These are phyloP conservation scores for Metarhizium robertsii DNA, from an alignment of 2,329 filamentous ascomycete genomes.

Conservation along the genomic window DNA sequence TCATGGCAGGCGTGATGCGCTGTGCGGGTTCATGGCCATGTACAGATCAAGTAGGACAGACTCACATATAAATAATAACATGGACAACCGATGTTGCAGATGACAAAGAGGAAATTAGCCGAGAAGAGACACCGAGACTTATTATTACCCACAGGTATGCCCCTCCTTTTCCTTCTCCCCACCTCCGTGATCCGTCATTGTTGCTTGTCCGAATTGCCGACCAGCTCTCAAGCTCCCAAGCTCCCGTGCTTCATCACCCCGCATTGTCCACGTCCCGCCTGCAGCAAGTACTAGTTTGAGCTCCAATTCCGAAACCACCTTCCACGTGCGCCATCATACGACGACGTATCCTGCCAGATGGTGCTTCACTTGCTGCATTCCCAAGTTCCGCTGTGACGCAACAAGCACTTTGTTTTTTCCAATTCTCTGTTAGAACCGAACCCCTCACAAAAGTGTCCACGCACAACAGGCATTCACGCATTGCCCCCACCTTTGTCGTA, in stretches of 20 bases:
- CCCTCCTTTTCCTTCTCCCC: too few species aligned
- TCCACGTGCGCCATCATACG: background rate
- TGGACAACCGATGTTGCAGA: background rate
- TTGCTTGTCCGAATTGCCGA: background rate
- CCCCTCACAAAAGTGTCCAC: too few species aligned
- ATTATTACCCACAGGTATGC: too few species aligned
- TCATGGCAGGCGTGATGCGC: too few species aligned
- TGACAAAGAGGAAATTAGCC: background rate
- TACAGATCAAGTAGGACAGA: background rate
- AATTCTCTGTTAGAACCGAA: too few species aligned
- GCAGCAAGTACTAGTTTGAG: too few species aligned
- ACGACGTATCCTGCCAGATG: background rate
- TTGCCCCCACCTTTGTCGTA: background rate
- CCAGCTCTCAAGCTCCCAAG: too few species aligned
- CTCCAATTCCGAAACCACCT: background rate
- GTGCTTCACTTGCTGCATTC: background rate
- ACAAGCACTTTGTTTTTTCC: background rate
- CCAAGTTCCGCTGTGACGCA: background rate
- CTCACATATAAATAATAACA: background rate
- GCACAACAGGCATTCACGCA: too few species aligned
- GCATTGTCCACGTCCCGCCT: background rate
- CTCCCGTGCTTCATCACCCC: too few species aligned
- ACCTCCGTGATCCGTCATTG: too few species aligned
- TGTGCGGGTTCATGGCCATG: too few species aligned
- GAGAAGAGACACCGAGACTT: too few species aligned